A percentile compares a stretch with the other conserved stretches of the same genome.
Conservation (phyloP, 2,329 filamentous ascomycete genomes). For the Pseudocercospora eumusae region DNA sequence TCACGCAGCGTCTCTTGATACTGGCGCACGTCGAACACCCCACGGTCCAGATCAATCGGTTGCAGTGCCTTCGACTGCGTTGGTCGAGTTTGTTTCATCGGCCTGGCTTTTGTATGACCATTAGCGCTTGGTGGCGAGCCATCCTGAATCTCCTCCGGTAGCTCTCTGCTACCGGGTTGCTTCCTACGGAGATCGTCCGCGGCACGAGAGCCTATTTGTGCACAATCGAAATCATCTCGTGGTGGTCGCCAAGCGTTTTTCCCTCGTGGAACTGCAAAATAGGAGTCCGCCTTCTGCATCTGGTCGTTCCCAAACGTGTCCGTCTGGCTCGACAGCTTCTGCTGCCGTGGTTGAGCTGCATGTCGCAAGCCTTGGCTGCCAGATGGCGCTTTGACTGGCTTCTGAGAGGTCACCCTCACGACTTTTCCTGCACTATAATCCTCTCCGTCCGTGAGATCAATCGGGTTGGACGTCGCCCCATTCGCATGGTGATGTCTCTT, state of each 20-base stretch:
- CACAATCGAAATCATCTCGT: not conserved
- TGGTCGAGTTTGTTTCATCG: not conserved
- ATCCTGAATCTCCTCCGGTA: not conserved
- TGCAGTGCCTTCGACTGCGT: not conserved
- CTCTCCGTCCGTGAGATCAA: not conserved
- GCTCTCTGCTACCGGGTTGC: not conserved
- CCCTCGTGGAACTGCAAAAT: not conserved
- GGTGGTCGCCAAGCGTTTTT: not conserved
- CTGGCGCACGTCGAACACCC: not conserved
- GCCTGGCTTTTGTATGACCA: not conserved
- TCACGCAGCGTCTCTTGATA: not conserved
- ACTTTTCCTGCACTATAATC: not conserved
- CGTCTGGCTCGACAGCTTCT: conserved; percentile 4
- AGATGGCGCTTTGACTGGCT: not conserved
- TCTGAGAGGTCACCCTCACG: not conserved
- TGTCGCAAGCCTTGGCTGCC: not conserved
- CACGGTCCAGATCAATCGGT: not conserved
- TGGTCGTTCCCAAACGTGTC: conserved; percentile 1
- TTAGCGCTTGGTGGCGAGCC: not conserved
- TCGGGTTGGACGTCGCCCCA: not conserved
- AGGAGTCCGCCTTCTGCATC: not conserved
- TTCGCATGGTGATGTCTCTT: not conserved
- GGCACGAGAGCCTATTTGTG: not conserved
- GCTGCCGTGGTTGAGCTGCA: not conserved
- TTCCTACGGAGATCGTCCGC: not conserved